Base-by-base conservation (phyloP, 768 basidiomycete genomes). In the Lyophyllum shimeji region DNA sequence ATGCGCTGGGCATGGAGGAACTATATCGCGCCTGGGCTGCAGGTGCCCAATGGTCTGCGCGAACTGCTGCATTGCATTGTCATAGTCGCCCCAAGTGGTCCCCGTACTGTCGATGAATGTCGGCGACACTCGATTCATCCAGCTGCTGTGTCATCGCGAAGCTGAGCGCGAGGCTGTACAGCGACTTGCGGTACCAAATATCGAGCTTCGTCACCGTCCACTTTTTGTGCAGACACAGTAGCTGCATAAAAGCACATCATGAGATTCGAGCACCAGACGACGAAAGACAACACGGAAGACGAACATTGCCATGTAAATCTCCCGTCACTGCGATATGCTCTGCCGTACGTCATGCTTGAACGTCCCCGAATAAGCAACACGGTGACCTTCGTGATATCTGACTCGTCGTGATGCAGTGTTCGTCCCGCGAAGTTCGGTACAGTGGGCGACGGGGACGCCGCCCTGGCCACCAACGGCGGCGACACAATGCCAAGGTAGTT, bases 1-100 rank as follows among this genome's bases (percentile, higher is more conserved):
- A 98, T 97, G 1, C 95, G 80, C 66, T 98, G 97, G 0, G 96
- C 94, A 61, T 97, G 96, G 34, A 99, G 84, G 72, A 95, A 98
- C 95, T 98, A 54, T n/a, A 44, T 17, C 95, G 71, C 98, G 97
- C 66, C 95, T 97, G 0, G 95, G 93, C 58, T 94, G 91, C 0
- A 97, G 75, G 46, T 85, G 77, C 0, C 96, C 93, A 18, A 98
- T 87, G 0, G 97, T 98, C 66, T 90, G 83, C 25, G 96, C 74
- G 67, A 90, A 98, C 67, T 97, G 94, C 33, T 84, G 81, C 91
- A 98, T 96, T 0, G 95, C 89, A 5, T 85, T 89, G 57, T 98
- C 97, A 62, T 89, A 96, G 64, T 98, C 94, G 4, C 87, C 89
- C 69, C 12, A 98, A 76, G 65, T 95, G 85, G 65, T 98, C 95